Evolutionary conservation across 2,329 filamentous ascomycete genomes (phyloP), one percentile per base, ranked within the genome.

Genomic region (Ceratocystis eucalypticola): DNA sequence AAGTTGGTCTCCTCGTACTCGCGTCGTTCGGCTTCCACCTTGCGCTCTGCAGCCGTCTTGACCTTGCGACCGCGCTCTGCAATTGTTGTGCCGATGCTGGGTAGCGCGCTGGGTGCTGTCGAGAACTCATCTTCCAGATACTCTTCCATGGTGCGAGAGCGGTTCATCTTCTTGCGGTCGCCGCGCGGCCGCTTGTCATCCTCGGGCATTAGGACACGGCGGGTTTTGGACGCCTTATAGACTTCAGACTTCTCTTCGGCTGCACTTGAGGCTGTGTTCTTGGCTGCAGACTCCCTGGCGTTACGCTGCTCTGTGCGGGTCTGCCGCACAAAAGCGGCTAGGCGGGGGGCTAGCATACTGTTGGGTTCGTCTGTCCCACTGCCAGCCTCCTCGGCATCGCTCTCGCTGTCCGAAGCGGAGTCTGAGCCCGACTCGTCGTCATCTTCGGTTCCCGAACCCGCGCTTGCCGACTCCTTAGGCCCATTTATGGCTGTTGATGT

Each of bases 1-100:
- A 96, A 93, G 77, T 99, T 96, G 71, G 80, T 83, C 77, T 99
- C 94, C 79, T 99, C 94, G 77, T 96, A 99, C 61, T 88, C 84
- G 68, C 83, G 83, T 66, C 89, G 81, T 77, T 96, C 92, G 1
- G 83, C 83, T 74, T 97, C 92, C 50, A 85, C 84, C 69, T 85
- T 85, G 66, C 89, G 84, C 74, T 96, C 88, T 44, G 84, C 80
- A 15, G 86, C 83, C 4, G 88, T 89, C 80, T 92, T 94, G 72
- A 85, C 84, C 74, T 85, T 85, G 69, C 93, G 84, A 44, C 94
- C 94, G 62, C 88, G 87, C 62, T 85, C 80, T 3, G 87, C 80
- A 71, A 96, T 95, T 20, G 89, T 96, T 66, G 89, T 94, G 68
- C 94, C 95, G 71, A 99, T 95, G 71, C 88, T 95, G 65, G 93